These are phyloP conservation scores for Lunularia cruciata DNA, from an alignment of 225 moss, liverwort and hornwort genomes.

Conservation along the genomic window DNA sequence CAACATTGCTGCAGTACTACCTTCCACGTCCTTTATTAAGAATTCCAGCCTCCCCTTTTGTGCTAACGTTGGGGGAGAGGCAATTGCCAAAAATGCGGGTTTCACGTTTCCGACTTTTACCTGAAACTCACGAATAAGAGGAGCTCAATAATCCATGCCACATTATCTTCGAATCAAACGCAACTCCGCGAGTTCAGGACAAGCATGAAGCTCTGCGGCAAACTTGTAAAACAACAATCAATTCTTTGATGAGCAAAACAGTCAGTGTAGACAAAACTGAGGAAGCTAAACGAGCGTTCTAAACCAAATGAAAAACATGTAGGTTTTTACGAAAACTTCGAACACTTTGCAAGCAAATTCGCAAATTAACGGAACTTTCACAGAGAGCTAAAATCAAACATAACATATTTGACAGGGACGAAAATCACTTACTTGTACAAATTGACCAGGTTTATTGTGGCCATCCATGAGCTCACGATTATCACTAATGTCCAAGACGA, in stretches of 20 bases:
- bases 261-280: not conserved
- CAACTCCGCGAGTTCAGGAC: not conserved
- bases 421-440: slow-evolving; percentile 71
- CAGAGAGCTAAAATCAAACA: not conserved
- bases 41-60: slow-evolving; percentile 77
- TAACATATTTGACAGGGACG: not conserved
- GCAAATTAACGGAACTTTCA: too few relatives aligned
- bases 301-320: not conserved
- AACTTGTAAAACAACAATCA: not conserved
- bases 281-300: not conserved
- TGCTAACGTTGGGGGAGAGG: slow-evolving; percentile 70
- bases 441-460: slow-evolving; percentile 81
- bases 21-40: slow-evolving; percentile 78
- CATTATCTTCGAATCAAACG: not conserved
- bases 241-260: too few relatives aligned
- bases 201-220: not conserved
- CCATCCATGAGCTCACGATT: slow-evolving; percentile 86
- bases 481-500: slow-evolving; percentile 75
- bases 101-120: slow-evolving; percentile 78
- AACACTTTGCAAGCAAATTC: too few relatives aligned
- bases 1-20: slow-evolving; percentile 74
- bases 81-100: slow-evolving; percentile 90
- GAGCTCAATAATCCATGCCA: not conserved
- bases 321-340: not conserved
- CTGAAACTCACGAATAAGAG: slow-evolving; percentile 32